Base-by-base conservation (phyloP, 1,139 yeast genomes). In the Pichia sp. region DNA sequence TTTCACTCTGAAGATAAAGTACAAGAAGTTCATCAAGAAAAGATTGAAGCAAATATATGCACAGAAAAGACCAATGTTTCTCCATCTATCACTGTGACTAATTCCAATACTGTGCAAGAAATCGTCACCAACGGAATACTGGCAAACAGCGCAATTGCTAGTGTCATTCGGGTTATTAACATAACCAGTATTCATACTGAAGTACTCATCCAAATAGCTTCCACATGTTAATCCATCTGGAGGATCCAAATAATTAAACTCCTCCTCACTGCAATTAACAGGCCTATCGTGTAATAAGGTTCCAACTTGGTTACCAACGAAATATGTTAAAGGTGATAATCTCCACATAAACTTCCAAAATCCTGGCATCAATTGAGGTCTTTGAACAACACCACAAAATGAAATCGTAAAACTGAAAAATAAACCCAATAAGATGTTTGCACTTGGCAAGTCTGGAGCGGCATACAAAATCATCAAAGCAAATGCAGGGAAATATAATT, bases 331-430 rank as follows among this genome's bases (percentile, higher is more conserved):
- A 23, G 92, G 92, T 5, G 87, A 80, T 1, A 78, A 76, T 63
- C 84, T 78, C 73, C 83, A 80, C 87, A 85, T 82, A 72, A 86
- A 88, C 38, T 53, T 57, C 84, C 85, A 85, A 70, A 86, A 85
- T 0, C 85, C 84, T 8, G 86, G 86, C 81, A 83, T 76, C 49
- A 78, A 70, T 0, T 62, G 50, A 8, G 70, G 72, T 6, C 84
- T 84, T 64, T 82, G 87, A 51, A 81, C 78, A 57, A 83, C 84
- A 66, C 88, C 88, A 63, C 83, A 77, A 69, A 82, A 82, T 6
- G 77, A 71, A 55, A 82, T 72, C 66, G 80, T 69, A 57, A 82
- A 77, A 5, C 84, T 72, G 58, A 80, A 73, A 57, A 78, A 69
- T 61, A 82, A 72, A 54, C 84, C 79, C 44, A 78, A 72, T 49